Evolutionary conservation across 2,329 filamentous ascomycete genomes (phyloP).

Genomic region (Elsinoe fawcettii): DNA sequence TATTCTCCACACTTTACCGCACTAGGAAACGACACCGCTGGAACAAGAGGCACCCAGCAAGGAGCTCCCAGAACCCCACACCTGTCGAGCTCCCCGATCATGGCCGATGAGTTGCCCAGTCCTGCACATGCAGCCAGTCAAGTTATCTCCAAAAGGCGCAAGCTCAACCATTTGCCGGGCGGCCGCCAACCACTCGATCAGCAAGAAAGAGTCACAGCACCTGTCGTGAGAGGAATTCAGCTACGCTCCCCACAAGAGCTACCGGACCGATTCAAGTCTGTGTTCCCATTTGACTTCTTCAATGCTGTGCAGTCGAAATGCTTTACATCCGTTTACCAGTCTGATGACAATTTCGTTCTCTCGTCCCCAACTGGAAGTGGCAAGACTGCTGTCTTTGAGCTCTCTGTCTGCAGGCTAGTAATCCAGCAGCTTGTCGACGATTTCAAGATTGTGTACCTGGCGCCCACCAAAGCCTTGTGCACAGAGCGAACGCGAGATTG

Average conservation of each 20-base stretch:
- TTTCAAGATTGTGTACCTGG: slow-evolving; percentile 79
- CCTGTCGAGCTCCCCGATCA: neutral
- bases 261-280: slow-evolving; percentile 58
- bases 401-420: slow-evolving; percentile 69
- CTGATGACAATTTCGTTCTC: slow-evolving; percentile 68
- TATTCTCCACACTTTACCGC: neutral
- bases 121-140: neutral
- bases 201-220: slow-evolving; percentile 20
- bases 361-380: slow-evolving; percentile 79
- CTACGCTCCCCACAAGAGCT: slow-evolving; percentile 53
- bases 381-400: slow-evolving; percentile 73
- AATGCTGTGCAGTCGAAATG: slow-evolving; percentile 79
- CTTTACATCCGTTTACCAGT: slow-evolving; percentile 58
- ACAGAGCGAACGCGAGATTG: slow-evolving; percentile 70
- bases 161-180: neutral
- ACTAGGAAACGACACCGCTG: neutral
- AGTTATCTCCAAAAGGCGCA: neutral
- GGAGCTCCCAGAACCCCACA: neutral
- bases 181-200: neutral
- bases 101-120: neutral
- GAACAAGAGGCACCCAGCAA: neutral
- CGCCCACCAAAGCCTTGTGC: slow-evolving; percentile 76
- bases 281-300: slow-evolving; percentile 69
- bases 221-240: slow-evolving; percentile 51
- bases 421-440: slow-evolving; percentile 48